Conservation (phyloP, 106 monocot genomes). For the Dendrobium huoshanense region DNA sequence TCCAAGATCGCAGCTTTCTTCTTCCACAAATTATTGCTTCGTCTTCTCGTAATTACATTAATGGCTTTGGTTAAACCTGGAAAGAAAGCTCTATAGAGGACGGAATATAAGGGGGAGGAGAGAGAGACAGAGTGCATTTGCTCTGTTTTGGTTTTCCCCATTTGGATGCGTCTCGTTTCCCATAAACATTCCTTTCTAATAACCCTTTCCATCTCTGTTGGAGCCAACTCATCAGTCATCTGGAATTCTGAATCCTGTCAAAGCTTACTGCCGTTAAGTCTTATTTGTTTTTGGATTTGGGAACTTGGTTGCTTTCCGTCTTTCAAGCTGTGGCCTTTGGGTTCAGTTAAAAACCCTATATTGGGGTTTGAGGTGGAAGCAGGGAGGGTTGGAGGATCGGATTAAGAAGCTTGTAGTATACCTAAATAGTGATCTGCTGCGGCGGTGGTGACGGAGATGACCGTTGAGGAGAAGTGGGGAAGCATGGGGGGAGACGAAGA, state of each 20-base stretch:
- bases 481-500: slow-evolving; percentile 8
- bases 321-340: background rate
- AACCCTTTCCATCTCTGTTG: slow-evolving; percentile 13
- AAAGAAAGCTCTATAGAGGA: slow-evolving; percentile 12
- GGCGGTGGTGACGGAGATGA: background rate
- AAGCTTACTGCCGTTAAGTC: background rate
- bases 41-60: slow-evolving; percentile 10
- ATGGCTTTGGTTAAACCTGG: slow-evolving; percentile 2
- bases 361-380: background rate
- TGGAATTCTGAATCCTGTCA: background rate
- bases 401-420: too few relatives aligned
- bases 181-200: slow-evolving; percentile 17
- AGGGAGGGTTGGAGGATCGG: background rate
- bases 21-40: slow-evolving; percentile 14
- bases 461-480: slow-evolving; percentile 11
- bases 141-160: slow-evolving; percentile 7
- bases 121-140: background rate
- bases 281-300: background rate
- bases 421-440: background rate
- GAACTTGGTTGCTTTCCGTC: background rate
- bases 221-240: background rate
- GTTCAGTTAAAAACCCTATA: background rate
- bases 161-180: slow-evolving; percentile 8
- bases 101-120: background rate
- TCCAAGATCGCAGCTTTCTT: slow-evolving; percentile 15